Conservation (phyloP, 345 rosid species). For the Raphanus raphanistrum region DNA sequence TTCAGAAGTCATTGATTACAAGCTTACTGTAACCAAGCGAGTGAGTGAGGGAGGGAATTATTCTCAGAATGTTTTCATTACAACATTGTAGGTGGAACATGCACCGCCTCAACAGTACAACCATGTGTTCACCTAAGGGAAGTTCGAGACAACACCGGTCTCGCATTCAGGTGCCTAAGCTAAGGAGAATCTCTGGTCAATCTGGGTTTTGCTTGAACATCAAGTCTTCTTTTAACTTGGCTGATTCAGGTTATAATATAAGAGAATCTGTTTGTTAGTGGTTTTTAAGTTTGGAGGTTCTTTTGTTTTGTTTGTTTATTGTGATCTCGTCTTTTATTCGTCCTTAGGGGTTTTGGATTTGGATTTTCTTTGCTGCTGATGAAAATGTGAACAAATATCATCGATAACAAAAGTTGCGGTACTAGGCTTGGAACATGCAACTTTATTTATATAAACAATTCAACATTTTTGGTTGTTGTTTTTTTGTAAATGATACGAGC, state of each 20-base stretch:
- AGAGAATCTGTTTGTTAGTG: conserved; percentile 28
- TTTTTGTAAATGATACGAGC: conserved; percentile 13
- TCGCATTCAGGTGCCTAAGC: conserved; percentile 89
- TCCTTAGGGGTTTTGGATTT: conserved; percentile 14
- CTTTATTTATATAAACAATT: not conserved
- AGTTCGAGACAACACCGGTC: conserved; percentile 77
- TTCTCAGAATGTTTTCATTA: conserved; percentile 14
- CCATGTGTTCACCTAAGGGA: conserved; percentile 65
- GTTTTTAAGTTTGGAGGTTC: conserved; percentile 23
- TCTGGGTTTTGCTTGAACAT: conserved; percentile 29
- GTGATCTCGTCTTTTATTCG: conserved; percentile 15
- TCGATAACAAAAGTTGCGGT: conserved; percentile 14
- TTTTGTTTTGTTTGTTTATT: not conserved
- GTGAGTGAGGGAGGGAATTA: not conserved
- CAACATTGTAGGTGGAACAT: conserved; percentile 69
- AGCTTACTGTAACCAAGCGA: not conserved
- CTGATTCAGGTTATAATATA: conserved; percentile 16
- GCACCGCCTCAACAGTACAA: conserved; percentile 80
- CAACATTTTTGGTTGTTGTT: not conserved
- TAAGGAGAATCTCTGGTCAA: conserved; percentile 22
- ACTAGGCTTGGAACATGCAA: conserved; percentile 2
- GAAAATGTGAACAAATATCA: conserved; percentile 20
- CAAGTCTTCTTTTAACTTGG: not conserved
- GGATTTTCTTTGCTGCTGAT: not conserved
- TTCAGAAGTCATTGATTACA: not conserved